Evolutionary conservation across 441 rosid genomes (phyloP).

Genomic region (Francoa sonchifolia): DNA sequence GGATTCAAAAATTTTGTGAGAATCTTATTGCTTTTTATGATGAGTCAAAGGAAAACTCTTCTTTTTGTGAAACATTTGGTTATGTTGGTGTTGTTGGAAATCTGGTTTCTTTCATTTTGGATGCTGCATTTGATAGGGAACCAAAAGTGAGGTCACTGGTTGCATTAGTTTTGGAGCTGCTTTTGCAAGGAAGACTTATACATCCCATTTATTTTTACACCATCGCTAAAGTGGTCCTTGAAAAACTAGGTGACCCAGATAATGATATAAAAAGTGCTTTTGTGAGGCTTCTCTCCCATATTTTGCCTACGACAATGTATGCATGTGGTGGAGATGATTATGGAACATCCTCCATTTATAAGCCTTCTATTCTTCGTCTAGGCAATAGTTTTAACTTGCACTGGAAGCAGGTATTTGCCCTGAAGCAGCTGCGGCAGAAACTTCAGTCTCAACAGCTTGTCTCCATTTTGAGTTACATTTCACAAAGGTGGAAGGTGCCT

Average conservation of each 20-base stretch:
- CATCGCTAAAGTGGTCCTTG: slow-evolving; percentile 55
- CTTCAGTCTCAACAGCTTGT: slow-evolving; percentile 93
- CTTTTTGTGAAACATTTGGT: slow-evolving; percentile 41
- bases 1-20: slow-evolving; percentile 69
- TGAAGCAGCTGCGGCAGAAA: slow-evolving; percentile 64
- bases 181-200: slow-evolving; percentile 59
- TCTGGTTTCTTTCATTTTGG: slow-evolving; percentile 50
- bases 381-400: slow-evolving; percentile 43
- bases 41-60: slow-evolving; percentile 23
- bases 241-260: slow-evolving; percentile 85
- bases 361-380: slow-evolving; percentile 34
- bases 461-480: slow-evolving; percentile 86
- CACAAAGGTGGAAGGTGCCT: slow-evolving; percentile 88
- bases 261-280: slow-evolving; percentile 49
- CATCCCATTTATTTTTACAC: slow-evolving; percentile 48
- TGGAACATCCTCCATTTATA: slow-evolving; percentile 29
- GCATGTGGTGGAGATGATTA: slow-evolving; percentile 41
- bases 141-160: slow-evolving; percentile 68
- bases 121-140: slow-evolving; percentile 81
- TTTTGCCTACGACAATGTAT: slow-evolving; percentile 56
- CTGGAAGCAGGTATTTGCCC: slow-evolving; percentile 89
- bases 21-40: slow-evolving; percentile 37
- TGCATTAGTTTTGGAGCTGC: slow-evolving; percentile 64
- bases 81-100: slow-evolving; percentile 31
- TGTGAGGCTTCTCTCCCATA: slow-evolving; percentile 58